Conservation (phyloP, 2,329 filamentous ascomycete genomes). For the Metarhizium sp. region DNA sequence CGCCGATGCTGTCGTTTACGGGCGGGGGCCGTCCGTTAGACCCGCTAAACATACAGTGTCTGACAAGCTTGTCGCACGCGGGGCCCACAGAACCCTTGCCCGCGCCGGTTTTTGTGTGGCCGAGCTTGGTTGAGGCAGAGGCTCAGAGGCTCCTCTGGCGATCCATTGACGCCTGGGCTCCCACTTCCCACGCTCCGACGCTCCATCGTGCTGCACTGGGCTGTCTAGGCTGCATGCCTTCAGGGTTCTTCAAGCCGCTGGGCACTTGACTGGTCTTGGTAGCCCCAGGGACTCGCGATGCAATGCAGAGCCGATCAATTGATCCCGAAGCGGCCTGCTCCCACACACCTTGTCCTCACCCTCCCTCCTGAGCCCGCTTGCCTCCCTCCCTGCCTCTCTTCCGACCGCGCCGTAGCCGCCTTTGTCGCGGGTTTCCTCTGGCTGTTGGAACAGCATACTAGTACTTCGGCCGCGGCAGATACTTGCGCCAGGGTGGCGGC, state of each 20-base stretch:
- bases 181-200: too few species aligned
- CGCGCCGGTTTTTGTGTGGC: neutral
- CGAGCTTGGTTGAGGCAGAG: neutral
- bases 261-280: neutral
- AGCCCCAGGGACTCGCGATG: too few species aligned
- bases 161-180: neutral
- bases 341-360: too few species aligned
- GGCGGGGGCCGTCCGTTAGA: conserved; percentile 9
- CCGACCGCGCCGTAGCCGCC: neutral
- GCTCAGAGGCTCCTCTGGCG: neutral
- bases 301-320: too few species aligned
- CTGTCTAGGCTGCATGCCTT: neutral
- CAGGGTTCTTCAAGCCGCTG: neutral
- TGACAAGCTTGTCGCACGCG: neutral
- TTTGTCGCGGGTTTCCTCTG: too few species aligned
- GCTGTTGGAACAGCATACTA: too few species aligned
- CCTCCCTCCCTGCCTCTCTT: neutral
- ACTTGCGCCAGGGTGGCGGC: too few species aligned
- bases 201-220: neutral
- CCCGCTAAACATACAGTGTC: conserved; percentile 1
- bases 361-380: too few species aligned
- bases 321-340: too few species aligned
- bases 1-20: conserved; percentile 19
- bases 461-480: too few species aligned
- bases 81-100: neutral